Evolutionary conservation across 495 filamentous ascomycete species (phyloP).

Genomic region (Talaromyces ruber): DNA sequence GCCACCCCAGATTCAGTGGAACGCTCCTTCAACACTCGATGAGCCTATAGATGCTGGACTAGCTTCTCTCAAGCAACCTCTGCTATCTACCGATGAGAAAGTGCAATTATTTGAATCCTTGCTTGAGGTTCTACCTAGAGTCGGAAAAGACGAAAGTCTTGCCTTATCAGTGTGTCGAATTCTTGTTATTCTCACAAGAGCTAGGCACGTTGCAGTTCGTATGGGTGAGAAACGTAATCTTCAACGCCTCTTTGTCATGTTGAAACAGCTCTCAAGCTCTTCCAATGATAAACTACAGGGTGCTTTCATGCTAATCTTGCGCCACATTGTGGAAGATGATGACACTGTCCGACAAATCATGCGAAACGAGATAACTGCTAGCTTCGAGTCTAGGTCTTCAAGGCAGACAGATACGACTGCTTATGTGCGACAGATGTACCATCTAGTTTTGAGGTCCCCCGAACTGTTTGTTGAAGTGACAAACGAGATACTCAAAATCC

Average conservation of each 20-base stretch:
- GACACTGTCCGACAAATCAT: slow-evolving; percentile 86
- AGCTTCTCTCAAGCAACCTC: slow-evolving; percentile 49
- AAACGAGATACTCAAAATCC: slow-evolving; percentile 72
- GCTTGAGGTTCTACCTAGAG: slow-evolving; percentile 70
- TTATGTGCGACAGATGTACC: slow-evolving; percentile 71
- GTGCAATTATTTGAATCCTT: slow-evolving; percentile 62
- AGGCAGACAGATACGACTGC: slow-evolving; percentile 58
- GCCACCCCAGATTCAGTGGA: slow-evolving; percentile 68
- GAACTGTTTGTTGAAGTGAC: slow-evolving; percentile 86
- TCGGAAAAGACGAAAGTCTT: slow-evolving; percentile 79
- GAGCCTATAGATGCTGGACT: slow-evolving; percentile 34
- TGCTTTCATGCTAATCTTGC: slow-evolving; percentile 76
- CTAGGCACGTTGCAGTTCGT: slow-evolving; percentile 59
- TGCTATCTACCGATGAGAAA: slow-evolving; percentile 59
- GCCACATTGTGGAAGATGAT: slow-evolving; percentile 92
- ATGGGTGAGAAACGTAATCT: slow-evolving; percentile 84
- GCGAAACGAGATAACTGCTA: slow-evolving; percentile 76
- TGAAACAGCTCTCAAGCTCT: slow-evolving; percentile 76
- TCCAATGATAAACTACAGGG: slow-evolving; percentile 69
- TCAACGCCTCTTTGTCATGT: slow-evolving; percentile 85
- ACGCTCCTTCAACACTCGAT: slow-evolving; percentile 47
- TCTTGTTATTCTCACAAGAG: slow-evolving; percentile 82
- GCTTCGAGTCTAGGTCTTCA: slow-evolving; percentile 56
- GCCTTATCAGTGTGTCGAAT: slow-evolving; percentile 77
- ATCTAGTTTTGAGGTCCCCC: slow-evolving; percentile 75